Conservation (phyloP, 2,329 filamentous ascomycete species). For the Cytospora paraplurivora region DNA sequence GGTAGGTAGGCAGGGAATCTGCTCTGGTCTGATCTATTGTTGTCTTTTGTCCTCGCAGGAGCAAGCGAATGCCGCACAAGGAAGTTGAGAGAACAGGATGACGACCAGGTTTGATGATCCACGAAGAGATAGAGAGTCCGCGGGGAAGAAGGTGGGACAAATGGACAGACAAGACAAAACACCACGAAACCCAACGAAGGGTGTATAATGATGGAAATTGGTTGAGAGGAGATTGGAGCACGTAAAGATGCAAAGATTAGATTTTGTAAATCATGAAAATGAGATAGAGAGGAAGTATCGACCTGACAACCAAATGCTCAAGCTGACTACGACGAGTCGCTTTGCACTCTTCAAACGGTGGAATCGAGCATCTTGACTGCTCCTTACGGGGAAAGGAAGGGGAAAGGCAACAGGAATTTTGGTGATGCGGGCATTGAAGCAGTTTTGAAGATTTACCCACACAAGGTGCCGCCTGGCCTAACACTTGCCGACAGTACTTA, state of each 20-base stretch:
- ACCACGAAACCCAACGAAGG: constrained; percentile 13
- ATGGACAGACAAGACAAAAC: constrained; percentile 31
- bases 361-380: constrained; percentile 57
- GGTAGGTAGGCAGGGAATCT: neutral
- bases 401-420: constrained; percentile 36
- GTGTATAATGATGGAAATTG: constrained; percentile 8
- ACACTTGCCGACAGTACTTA: constrained; percentile 7
- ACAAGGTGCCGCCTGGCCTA: constrained; percentile 6
- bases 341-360: constrained; percentile 53
- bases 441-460: constrained; percentile 39
- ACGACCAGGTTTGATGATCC: neutral
- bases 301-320: constrained; percentile 36
- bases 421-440: constrained; percentile 36
- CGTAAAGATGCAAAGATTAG: constrained; percentile 21
- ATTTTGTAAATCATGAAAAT: constrained; percentile 29
- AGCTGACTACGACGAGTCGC: constrained; percentile 61
- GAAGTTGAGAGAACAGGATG: constrained; percentile 3
- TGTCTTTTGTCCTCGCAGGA: constrained; percentile 38
- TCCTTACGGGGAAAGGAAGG: constrained; percentile 52
- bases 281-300: constrained; percentile 35
- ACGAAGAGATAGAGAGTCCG: no score
- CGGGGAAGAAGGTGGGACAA: constrained; percentile 31
- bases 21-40: constrained; percentile 26
- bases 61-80: constrained; percentile 40
- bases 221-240: constrained; percentile 23